Conservation (phyloP, 345 rosid genomes). For the Aquilaria sinensis region DNA sequence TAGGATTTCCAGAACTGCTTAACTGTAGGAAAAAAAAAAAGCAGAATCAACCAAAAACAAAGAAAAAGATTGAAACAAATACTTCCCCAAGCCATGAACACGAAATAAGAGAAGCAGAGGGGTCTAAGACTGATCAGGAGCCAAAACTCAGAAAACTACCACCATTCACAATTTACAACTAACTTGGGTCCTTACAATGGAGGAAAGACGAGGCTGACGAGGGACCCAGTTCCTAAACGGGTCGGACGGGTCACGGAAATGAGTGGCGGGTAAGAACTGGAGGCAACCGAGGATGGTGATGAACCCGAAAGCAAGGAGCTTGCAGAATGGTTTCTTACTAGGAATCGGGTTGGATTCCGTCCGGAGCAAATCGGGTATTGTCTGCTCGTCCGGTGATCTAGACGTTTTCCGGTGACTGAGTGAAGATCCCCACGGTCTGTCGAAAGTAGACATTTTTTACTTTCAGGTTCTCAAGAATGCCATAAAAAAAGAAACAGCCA, state of each 20-base stretch:
- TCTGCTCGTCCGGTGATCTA: no score
- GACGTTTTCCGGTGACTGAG: no score
- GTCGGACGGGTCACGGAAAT: conserved; percentile 31
- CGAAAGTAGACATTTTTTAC: no score
- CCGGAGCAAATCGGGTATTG: no score
- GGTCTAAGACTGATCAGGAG: no score
- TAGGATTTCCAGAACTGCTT: background rate
- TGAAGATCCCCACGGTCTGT: no score
- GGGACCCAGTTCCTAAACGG: conserved; percentile 36
- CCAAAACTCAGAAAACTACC: no score
- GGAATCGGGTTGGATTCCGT: conserved; percentile 13
- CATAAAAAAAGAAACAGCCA: no score
- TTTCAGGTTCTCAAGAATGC: no score
- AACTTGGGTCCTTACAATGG: conserved; percentile 11
- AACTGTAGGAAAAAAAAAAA: background rate
- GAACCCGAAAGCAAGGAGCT: conserved; percentile 23
- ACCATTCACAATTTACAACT: no score
- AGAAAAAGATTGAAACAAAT: background rate
- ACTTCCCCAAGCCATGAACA: background rate
- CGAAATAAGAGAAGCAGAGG: background rate
- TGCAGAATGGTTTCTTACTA: conserved; percentile 13
- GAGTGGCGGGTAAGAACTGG: conserved; percentile 39
- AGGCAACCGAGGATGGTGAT: conserved; percentile 22
- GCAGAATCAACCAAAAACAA: background rate
- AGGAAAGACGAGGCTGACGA: conserved; percentile 6